phyloP scores from a whole-genome alignment of 1,284 basidiomycete species.

The Puccinia triticina region DNA sequence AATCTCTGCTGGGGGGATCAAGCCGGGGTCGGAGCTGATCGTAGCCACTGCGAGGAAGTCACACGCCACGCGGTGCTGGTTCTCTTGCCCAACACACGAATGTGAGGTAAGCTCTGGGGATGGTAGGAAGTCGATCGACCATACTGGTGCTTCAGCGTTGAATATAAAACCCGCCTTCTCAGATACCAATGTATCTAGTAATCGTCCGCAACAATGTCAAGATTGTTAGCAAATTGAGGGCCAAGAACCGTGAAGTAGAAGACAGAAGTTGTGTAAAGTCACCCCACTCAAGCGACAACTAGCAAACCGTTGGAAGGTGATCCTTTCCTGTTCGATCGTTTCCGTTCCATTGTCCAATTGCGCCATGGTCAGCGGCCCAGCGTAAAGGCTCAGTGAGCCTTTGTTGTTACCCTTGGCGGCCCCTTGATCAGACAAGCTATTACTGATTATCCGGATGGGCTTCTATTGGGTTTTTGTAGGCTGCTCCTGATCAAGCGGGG shows the following conservation, averaged over 20 bases:
- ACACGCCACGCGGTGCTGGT: slow-evolving; percentile 56
- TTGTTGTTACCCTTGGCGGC: background rate
- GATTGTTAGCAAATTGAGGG: background rate
- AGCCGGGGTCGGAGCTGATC: slow-evolving; percentile 62
- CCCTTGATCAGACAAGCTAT: slow-evolving; percentile 5
- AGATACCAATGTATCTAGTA: slow-evolving; percentile 54
- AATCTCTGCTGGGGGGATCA: slow-evolving; percentile 56
- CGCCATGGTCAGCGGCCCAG: slow-evolving; percentile 17
- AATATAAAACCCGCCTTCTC: slow-evolving; percentile 68
- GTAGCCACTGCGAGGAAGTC: slow-evolving; percentile 84
- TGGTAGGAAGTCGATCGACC: slow-evolving; percentile 88
- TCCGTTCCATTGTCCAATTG: background rate
- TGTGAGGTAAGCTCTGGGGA: slow-evolving; percentile 63
- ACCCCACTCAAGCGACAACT: slow-evolving; percentile 43
- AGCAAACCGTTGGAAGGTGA: slow-evolving; percentile 42
- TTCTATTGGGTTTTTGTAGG: background rate
- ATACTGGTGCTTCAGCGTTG: slow-evolving; percentile 80
- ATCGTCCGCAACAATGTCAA: too few species aligned
- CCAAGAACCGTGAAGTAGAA: background rate
- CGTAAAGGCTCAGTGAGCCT: slow-evolving; percentile 37
- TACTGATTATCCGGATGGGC: slow-evolving; percentile 27
- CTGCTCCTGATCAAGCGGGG: slow-evolving; percentile 32
- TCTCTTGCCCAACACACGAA: slow-evolving; percentile 25
- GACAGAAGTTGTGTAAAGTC: slow-evolving; percentile 20
- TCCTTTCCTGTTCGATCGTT: slow-evolving; percentile 16